phyloP scores from a whole-genome alignment of 306 rosid species.

The Spatholobus suberectus region DNA sequence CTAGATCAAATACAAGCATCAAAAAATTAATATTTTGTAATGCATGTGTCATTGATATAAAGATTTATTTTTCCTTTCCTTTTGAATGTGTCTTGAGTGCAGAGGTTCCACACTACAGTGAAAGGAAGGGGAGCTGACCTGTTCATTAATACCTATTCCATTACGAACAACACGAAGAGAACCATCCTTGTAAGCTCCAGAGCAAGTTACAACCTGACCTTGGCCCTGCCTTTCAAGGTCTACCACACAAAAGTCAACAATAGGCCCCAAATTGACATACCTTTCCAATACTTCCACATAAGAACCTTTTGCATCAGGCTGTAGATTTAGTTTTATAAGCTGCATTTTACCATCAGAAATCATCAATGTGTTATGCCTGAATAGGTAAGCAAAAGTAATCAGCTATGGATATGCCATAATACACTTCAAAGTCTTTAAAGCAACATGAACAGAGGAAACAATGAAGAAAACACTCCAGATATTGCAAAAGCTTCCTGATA shows the following conservation, averaged over 20 bases:
- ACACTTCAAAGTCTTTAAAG: constrained; percentile 19
- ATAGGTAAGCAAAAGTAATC: constrained; percentile 20
- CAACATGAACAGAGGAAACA: constrained; percentile 16
- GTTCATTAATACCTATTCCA: constrained; percentile 96
- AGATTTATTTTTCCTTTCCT: not conserved
- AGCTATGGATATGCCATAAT: not conserved
- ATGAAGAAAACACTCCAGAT: not conserved
- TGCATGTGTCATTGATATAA: not conserved
- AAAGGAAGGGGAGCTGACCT: constrained; percentile 58
- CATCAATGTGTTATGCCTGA: constrained; percentile 43
- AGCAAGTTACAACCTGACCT: constrained; percentile 99
- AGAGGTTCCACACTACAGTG: not conserved
- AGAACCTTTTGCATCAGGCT: constrained; percentile 92
- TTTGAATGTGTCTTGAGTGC: not conserved
- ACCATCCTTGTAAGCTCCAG: constrained; percentile 99
- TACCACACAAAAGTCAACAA: constrained; percentile 95
- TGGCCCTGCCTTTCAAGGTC: constrained; percentile 99
- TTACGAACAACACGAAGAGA: constrained; percentile 96
- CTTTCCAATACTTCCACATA: constrained; percentile 92
- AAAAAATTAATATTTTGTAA: constrained; percentile 33
- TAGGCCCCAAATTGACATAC: constrained; percentile 97
- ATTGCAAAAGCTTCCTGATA: not conserved
- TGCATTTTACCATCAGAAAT: constrained; percentile 57
- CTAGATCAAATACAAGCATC: constrained; percentile 52
- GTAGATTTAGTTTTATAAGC: constrained; percentile 88